Evolutionary conservation across 1,284 basidiomycete genomes (phyloP).

Genomic region (Malassezia caprae): DNA sequence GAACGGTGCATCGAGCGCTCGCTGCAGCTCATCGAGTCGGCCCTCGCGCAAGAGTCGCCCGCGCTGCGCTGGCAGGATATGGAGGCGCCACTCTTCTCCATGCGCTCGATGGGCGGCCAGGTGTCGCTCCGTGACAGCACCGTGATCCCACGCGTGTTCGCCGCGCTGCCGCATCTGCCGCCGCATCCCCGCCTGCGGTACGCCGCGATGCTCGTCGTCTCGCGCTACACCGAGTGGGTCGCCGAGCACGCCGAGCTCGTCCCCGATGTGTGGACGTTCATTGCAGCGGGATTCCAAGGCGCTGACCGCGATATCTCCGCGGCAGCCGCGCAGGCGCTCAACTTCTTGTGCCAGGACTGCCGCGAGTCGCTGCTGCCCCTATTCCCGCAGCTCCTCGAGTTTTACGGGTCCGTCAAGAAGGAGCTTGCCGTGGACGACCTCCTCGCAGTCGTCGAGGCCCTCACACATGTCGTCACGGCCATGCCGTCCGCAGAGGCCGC

Average conservation of each 20-base stretch:
- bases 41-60: conserved; percentile 53
- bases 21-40: conserved; percentile 67
- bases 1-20: conserved; percentile 71
- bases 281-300: conserved; percentile 74
- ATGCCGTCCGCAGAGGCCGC: conserved; percentile 73
- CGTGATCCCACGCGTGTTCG: conserved; percentile 87
- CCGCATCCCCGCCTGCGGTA: conserved; percentile 85
- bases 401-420: conserved; percentile 65
- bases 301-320: conserved; percentile 60
- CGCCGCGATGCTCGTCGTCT: conserved; percentile 86
- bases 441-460: conserved; percentile 84
- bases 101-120: conserved; percentile 96
- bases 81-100: conserved; percentile 92
- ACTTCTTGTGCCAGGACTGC: conserved; percentile 95
- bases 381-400: conserved; percentile 79
- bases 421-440: conserved; percentile 78
- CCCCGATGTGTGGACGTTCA: conserved; percentile 73
- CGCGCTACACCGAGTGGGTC: conserved; percentile 95
- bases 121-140: conserved; percentile 72
- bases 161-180: conserved; percentile 80
- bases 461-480: conserved; percentile 82
- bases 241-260: conserved; percentile 81
- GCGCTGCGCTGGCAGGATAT: conserved; percentile 76
- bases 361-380: conserved; percentile 76
- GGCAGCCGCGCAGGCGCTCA: conserved; percentile 89